Evolutionary conservation across 495 filamentous ascomycete genomes (phyloP).

Genomic region (Daldinia grandis): DNA sequence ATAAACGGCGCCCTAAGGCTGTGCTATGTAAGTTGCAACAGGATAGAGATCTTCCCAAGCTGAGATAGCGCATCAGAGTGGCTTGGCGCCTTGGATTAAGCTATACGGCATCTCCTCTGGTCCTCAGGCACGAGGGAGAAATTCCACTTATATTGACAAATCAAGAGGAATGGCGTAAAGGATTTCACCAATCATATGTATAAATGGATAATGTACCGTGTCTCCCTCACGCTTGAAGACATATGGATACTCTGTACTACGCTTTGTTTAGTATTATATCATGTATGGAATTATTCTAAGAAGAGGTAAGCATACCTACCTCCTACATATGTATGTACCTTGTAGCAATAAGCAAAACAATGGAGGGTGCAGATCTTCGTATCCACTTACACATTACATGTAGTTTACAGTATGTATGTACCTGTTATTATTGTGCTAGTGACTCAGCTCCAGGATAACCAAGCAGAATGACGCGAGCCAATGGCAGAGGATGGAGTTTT

Average conservation of each 20-base stretch:
- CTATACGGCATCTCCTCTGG: background rate
- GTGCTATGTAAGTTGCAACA: slow-evolving; percentile 12
- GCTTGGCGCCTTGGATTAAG: slow-evolving; percentile 13
- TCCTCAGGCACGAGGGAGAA: too few species aligned
- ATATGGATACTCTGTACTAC: background rate
- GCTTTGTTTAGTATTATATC: background rate
- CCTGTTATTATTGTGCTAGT: background rate
- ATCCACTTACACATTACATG: background rate
- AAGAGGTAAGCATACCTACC: background rate
- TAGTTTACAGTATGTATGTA: background rate
- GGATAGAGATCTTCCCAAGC: slow-evolving; percentile 26
- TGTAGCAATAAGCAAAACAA: background rate
- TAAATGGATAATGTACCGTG: too few species aligned
- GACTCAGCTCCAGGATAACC: background rate
- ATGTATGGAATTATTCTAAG: background rate
- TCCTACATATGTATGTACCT: background rate
- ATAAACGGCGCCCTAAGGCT: slow-evolving; percentile 8
- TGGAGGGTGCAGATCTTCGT: background rate
- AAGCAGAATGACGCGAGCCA: slow-evolving; percentile 1
- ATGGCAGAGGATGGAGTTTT: slow-evolving; percentile 14
- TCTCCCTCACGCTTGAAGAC: too few species aligned
- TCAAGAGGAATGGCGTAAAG: too few species aligned
- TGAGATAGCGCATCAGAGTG: slow-evolving; percentile 12
- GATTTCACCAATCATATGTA: too few species aligned
- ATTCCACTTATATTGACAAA: too few species aligned